Percentiles rank a stretch among this genome's conserved stretches.
These are phyloP conservation scores for Monilinia fructicola DNA, from an alignment of 2,329 filamentous ascomycete species.

Conservation along the genomic window DNA sequence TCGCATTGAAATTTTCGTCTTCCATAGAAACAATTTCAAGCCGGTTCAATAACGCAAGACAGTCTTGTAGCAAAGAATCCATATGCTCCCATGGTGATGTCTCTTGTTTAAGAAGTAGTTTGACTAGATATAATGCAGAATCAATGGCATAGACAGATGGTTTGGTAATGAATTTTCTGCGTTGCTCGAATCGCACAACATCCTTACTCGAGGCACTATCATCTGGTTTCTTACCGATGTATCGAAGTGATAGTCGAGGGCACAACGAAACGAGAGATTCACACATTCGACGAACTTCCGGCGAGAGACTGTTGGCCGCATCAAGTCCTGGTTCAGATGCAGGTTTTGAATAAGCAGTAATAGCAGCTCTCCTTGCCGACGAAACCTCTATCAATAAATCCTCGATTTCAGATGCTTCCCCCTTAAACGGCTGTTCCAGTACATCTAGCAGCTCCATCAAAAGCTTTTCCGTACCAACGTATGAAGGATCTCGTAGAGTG, in stretches of 20 bases:
- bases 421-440: conserved; percentile 59
- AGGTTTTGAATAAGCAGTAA: conserved; percentile 38
- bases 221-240: conserved; percentile 58
- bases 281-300: conserved; percentile 44
- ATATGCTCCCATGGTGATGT: conserved; percentile 54
- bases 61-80: conserved; percentile 59
- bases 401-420: conserved; percentile 59
- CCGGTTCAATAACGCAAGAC: conserved; percentile 53
- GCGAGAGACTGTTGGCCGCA: conserved; percentile 19
- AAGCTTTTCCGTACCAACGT: conserved; percentile 45
- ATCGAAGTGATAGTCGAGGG: conserved; percentile 60
- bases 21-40: conserved; percentile 43
- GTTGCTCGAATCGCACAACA: conserved; percentile 60
- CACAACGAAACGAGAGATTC: conserved; percentile 58
- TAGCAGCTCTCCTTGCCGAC: conserved; percentile 53
- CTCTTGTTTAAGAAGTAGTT: conserved; percentile 50
- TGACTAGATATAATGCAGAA: conserved; percentile 57
- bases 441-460: conserved; percentile 52
- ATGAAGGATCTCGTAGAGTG: conserved; percentile 49
- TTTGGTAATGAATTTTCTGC: conserved; percentile 49
- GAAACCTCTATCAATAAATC: conserved; percentile 59
- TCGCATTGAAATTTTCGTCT: conserved; percentile 38
- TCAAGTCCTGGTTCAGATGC: conserved; percentile 7
- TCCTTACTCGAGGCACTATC: conserved; percentile 56
- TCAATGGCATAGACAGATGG: conserved; percentile 59